These are phyloP conservation scores for Tetrahymena elliotti DNA, from an alignment of 73 alveolate species.

Conservation along the genomic window DNA sequence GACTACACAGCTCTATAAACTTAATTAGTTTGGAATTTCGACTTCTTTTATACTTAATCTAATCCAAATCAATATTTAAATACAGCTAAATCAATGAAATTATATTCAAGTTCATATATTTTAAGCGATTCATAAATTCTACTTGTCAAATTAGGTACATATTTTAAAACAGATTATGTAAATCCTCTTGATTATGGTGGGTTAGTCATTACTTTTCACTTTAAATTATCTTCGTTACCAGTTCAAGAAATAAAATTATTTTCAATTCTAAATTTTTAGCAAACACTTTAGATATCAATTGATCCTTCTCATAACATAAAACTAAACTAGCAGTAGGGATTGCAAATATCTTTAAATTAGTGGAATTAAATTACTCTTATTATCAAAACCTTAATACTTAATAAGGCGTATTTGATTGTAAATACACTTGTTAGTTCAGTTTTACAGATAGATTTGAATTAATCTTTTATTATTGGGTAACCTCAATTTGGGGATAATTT, in stretches of 20 bases:
- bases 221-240: not conserved
- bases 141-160: not conserved
- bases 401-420: not conserved
- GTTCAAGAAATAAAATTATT: not conserved
- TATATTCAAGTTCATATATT: not conserved
- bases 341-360: not conserved
- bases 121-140: not conserved
- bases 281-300: not conserved
- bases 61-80: not conserved
- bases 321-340: not conserved
- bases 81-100: not conserved
- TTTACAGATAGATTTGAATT: not conserved
- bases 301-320: not conserved
- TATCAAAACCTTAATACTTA: not conserved
- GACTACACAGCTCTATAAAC: not conserved
- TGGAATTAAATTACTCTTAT: not conserved
- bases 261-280: not conserved
- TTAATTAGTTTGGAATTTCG: not conserved
- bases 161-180: not conserved
- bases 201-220: not conserved
- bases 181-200: not conserved
- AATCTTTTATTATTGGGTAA: not conserved
- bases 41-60: not conserved
- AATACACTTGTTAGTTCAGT: not conserved
- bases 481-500: not conserved